These are phyloP conservation scores for Pythium periplocum DNA, from an alignment of 352 stramenopile genomes.

Conservation along the genomic window DNA sequence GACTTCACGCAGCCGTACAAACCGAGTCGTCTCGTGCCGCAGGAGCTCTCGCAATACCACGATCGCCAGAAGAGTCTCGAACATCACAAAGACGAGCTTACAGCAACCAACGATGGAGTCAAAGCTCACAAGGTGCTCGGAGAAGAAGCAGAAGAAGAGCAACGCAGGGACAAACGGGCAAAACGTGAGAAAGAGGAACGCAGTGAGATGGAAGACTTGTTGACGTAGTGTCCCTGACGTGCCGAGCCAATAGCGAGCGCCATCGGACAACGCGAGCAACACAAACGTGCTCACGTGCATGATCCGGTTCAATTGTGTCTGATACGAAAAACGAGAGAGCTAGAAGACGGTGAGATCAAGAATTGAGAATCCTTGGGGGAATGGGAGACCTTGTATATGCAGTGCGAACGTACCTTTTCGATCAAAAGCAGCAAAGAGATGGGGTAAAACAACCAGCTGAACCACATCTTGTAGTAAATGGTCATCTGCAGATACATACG, in stretches of 20 bases:
- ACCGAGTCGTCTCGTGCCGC: conserved; percentile 49
- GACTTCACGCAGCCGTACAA: conserved; percentile 43
- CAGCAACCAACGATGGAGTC: conserved; percentile 31
- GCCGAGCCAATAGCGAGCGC: conserved; percentile 50
- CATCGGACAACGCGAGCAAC: conserved; percentile 37
- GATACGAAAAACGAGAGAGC: conserved; percentile 32
- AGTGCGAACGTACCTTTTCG: conserved; percentile 39
- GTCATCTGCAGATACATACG: conserved; percentile 49
- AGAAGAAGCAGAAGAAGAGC: conserved; percentile 47
- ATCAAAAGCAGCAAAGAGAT: conserved; percentile 48
- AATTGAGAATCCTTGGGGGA: background rate
- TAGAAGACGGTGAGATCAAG: conserved; percentile 11
- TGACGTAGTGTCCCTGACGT: conserved; percentile 46
- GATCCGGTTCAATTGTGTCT: conserved; percentile 29
- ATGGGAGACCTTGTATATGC: too few species aligned
- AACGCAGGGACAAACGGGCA: conserved; percentile 53
- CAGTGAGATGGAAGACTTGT: conserved; percentile 60
- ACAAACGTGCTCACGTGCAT: conserved; percentile 40
- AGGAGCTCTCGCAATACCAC: conserved; percentile 49
- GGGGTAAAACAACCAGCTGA: conserved; percentile 48
- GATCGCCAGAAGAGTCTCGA: conserved; percentile 29
- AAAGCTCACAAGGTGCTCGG: conserved; percentile 44
- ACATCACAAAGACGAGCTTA: conserved; percentile 32
- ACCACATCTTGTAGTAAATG: conserved; percentile 53
- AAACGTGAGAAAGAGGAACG: conserved; percentile 61